Conservation (phyloP, 2,329 filamentous ascomycete species). For the Aspergillus brunneoviolaceus region DNA sequence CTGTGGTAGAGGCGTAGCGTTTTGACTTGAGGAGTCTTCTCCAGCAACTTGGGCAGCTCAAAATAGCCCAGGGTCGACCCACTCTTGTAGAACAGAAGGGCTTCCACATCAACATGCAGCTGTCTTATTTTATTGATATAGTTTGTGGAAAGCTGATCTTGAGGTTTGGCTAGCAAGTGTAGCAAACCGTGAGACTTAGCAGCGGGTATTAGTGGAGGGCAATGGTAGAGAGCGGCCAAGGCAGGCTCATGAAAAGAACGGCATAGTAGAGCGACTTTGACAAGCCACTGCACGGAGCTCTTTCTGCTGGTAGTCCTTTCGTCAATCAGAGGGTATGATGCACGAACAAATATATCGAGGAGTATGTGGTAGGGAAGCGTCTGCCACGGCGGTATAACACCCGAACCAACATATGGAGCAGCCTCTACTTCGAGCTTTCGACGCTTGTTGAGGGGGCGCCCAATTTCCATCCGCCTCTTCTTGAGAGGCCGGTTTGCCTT, state of each 20-base stretch:
- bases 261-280: conserved; percentile 63
- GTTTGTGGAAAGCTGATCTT: conserved; percentile 54
- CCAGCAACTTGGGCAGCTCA: conserved; percentile 59
- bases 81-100: conserved; percentile 53
- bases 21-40: conserved; percentile 64
- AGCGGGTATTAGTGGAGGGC: conserved; percentile 61
- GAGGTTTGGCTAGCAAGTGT: conserved; percentile 56
- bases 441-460: conserved; percentile 28
- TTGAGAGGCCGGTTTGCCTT: conserved; percentile 18
- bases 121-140: conserved; percentile 71
- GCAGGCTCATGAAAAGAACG: conserved; percentile 69
- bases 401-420: conserved; percentile 20
- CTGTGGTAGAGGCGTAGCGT: conserved; percentile 71
- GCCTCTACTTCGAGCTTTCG: conserved; percentile 23
- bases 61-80: conserved; percentile 55
- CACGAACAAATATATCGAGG: conserved; percentile 67
- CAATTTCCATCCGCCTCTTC: conserved; percentile 20
- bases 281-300: conserved; percentile 56
- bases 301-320: conserved; percentile 25
- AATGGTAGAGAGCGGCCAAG: conserved; percentile 68
- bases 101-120: conserved; percentile 67
- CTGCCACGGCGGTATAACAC: conserved; percentile 57
- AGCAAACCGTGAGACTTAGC: conserved; percentile 51
- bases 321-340: conserved; percentile 58
- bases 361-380: conserved; percentile 68